Evolutionary conservation across 1,139 yeast genomes (phyloP), one percentile per base, ranked within the genome.

Genomic region (Geotrichum citri-aurantii): DNA sequence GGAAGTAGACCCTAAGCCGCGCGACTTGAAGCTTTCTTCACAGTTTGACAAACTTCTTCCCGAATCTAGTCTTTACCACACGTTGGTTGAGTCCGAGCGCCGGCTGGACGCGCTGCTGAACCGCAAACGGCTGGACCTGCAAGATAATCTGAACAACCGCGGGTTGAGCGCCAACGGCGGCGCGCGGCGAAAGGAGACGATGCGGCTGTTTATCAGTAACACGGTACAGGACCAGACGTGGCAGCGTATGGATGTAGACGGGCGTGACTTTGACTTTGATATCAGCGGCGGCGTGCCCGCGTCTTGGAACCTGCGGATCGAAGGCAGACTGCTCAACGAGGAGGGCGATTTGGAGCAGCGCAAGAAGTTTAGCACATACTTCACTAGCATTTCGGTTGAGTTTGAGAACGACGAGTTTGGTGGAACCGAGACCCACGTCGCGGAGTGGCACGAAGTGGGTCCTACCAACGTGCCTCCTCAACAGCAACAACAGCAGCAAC

Each of bases 191-290:
- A 79, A 66, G 77, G 81, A 69, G 77, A 82, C 62, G 81, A 78
- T 93, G 68, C 81, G 99, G 61, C 81, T 93, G 26, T 93, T 86
- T 69, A 77, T 95, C 37, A 90, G 93, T 67, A 91, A 89, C 70
- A 86, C 90, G 1, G 79, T 87, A 50, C 88, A 85, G 63, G 88
- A 89, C 71, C 98, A 93, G 74, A 90, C 95, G 52, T 93, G 99
- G 99, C 98, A 92, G 59, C 65, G 64, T 26, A 72, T 67, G 46
- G 57, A 67, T 2, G 65, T 65, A 6, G 73, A 72, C 48, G 77
- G 77, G 56, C 49, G 51, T 47, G 78, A 75, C 56, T 71, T 71
- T 65, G 71, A 67, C 61, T 66, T 70, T 65, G 69, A 66, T 61
- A 64, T 69, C 60, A 66, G 70, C 60, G 63, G 66, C 52, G 60